A percentile compares a stretch with the other conserved stretches of the same genome.
These are phyloP conservation scores for Cladosporium sp. DNA, from an alignment of 2,329 filamentous ascomycete species.

Conservation along the genomic window DNA sequence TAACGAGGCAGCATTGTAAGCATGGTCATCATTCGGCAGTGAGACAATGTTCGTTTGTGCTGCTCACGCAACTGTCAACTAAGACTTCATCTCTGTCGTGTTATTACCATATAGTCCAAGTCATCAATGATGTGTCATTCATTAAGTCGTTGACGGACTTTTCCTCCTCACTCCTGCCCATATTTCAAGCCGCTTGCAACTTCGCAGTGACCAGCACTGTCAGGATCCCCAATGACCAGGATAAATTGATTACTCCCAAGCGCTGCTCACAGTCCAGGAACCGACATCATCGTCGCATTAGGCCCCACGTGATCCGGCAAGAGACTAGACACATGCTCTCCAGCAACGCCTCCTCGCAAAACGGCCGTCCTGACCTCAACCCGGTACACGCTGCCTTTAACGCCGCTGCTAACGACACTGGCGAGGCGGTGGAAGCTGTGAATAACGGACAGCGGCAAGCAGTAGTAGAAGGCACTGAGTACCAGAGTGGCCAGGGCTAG, in stretches of 20 bases:
- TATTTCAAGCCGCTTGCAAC: background rate
- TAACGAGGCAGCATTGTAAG: background rate
- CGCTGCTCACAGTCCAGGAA: background rate
- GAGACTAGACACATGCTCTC: background rate
- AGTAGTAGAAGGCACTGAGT: constrained; percentile 26
- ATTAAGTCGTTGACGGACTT: background rate
- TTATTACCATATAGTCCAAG: background rate
- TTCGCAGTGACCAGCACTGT: background rate
- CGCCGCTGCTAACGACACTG: background rate
- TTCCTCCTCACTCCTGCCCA: background rate
- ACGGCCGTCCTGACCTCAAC: background rate
- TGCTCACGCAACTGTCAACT: background rate
- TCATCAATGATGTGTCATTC: background rate
- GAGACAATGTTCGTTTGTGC: background rate
- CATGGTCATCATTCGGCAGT: background rate
- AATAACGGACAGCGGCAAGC: constrained; percentile 34
- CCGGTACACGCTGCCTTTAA: background rate
- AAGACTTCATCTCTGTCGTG: background rate
- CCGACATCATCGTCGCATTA: background rate
- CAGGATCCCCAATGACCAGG: no score
- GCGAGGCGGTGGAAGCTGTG: background rate
- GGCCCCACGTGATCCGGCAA: background rate
- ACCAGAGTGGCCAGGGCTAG: constrained; percentile 26
- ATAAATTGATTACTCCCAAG: no score
- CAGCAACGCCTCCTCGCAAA: background rate